Evolutionary conservation across 768 basidiomycete species (phyloP), one percentile per base, ranked within the genome.

Genomic region (Rhizopogon rudus): DNA sequence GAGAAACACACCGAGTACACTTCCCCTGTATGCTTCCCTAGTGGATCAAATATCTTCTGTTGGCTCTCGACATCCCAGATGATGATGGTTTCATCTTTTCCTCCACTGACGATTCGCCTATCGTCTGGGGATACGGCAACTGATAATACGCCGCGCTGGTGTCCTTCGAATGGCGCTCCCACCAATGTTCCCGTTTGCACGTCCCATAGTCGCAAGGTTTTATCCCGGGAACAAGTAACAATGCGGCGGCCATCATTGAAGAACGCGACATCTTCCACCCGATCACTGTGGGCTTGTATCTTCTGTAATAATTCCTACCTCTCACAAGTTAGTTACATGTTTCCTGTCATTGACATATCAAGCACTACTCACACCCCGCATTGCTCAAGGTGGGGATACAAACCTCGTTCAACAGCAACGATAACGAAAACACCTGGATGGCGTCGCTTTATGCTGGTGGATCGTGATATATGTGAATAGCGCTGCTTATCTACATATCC

Each of bases 51-150:
- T 8, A 55, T 42, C 44, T 57, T 63, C 2, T 66, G 44, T 45
- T 60, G 61, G 14, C 14, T 60, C 14, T 67, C 39, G 5, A 62
- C 59, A 12, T 56, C 43, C 68, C 68, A 69, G 2, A 69, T 62
- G 10, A 65, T 59, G 22, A 69, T 35, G 1, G 66, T 60, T 0
- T 58, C 57, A 53, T 67, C 67, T 45, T 61, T 60, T 22, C 66
- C 55, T 28, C 54, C 65, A 12, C 63, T 67, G 17, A 65, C 68
- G 14, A 69, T 58, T 44, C 45, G 55, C 8, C 56, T 58, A 35
- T 64, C 62, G 49, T 67, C 51, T 37, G 61, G 67, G 0, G 67
- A 65, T 57, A 68, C 60, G 1, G 67, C 65, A 41, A 69, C 64
- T 41, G 65, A 64, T 43, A 58, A 57, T 14, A 71, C 60, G 0